A percentile compares a stretch with the other conserved stretches of the same genome.
Evolutionary conservation across 345 rosid genomes (phyloP).

Genomic region (Melastoma malabathricum): DNA sequence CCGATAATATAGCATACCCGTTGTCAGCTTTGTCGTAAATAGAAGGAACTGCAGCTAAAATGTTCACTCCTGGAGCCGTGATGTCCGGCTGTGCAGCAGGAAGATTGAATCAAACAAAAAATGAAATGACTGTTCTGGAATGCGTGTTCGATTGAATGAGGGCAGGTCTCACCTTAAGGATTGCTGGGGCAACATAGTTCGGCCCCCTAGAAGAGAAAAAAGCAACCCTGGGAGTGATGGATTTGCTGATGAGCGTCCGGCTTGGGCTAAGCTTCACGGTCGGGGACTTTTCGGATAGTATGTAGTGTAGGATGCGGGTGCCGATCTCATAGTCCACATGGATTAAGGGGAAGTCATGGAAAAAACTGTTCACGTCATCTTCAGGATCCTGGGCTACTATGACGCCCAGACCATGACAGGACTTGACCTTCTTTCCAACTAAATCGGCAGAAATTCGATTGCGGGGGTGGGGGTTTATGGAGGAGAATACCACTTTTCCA

Average conservation of each 20-base stretch:
- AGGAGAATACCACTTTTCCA: too few relatives aligned
- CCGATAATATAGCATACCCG: too few relatives aligned
- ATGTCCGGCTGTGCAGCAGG: conserved; percentile 42
- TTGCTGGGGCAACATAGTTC: conserved; percentile 5
- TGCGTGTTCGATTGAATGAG: neutral
- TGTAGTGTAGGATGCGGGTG: too few relatives aligned
- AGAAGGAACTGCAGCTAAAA: conserved; percentile 41
- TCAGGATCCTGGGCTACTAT: conserved; percentile 38
- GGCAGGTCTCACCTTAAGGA: conserved; percentile 23
- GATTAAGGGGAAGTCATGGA: conserved; percentile 28
- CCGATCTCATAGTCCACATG: conserved; percentile 31
- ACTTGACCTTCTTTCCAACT: neutral
- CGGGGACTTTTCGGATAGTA: too few relatives aligned
- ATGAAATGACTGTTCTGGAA: neutral
- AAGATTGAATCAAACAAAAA: neutral
- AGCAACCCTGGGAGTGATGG: conserved; percentile 20
- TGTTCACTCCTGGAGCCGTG: conserved; percentile 63
- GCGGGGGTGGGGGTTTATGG: too few relatives aligned
- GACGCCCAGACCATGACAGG: conserved; percentile 34
- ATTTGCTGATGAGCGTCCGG: conserved; percentile 19
- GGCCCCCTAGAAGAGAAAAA: conserved; percentile 34
- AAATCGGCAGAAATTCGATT: too few relatives aligned
- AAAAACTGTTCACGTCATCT: conserved; percentile 20
- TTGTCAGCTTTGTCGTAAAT: neutral
- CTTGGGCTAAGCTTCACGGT: conserved; percentile 8